Base-by-base conservation (phyloP, 2,329 filamentous ascomycete genomes). In the Trematosphaeria pertusa region DNA sequence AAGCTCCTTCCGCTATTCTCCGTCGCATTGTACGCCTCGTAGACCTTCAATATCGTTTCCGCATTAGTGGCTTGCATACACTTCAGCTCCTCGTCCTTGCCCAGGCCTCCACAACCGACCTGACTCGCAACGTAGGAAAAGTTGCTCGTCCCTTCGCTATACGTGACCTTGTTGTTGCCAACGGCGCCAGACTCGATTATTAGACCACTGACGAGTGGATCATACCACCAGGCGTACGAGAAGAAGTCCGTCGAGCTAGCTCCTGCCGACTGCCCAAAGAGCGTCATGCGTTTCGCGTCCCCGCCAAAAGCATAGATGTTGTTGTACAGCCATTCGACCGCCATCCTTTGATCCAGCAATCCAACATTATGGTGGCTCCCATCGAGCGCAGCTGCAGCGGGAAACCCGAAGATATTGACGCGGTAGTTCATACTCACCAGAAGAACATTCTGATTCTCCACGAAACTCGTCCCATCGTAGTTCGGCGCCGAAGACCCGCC, bases 281-380 rank as follows among this genome's bases (percentile, higher is more conserved):
- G 64, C 0, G 70, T 72, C 55, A 80, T 77, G 9, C 26, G 32
- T 17, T 10, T 10, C 9, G 32, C 32, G 48, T 80, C 77, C 12
- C 81, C 80, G n/a, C 78, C 78, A 49, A 83, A 83, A 1, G 64
- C 61, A 7, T 56, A 71, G 21, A 81, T 77, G 56, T 82, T 80
- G 31, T 74, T 67, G 2, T 67, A 66, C 0, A 78, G 63, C 80
- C 80, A 82, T 59, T 81, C 75, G 0, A 81, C 54, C 0, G 76
- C 78, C 14, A 73, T 51, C 3, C 80, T 71, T 53, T 83, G 80
- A 54, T 85, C 81, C 6, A 76, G 69, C 3, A 83, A 61, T 1
- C 78, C 80, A 1, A 78, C 54, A 50, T 83, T 83, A 39, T 73
- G 55, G 6, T 47, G 28, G 8, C 15, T 7, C 8, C 9, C 9